Evolutionary conservation across 2,329 filamentous ascomycete species (phyloP), one percentile per base, ranked within the genome.

Genomic region (Chalaropsis ovoidea): DNA sequence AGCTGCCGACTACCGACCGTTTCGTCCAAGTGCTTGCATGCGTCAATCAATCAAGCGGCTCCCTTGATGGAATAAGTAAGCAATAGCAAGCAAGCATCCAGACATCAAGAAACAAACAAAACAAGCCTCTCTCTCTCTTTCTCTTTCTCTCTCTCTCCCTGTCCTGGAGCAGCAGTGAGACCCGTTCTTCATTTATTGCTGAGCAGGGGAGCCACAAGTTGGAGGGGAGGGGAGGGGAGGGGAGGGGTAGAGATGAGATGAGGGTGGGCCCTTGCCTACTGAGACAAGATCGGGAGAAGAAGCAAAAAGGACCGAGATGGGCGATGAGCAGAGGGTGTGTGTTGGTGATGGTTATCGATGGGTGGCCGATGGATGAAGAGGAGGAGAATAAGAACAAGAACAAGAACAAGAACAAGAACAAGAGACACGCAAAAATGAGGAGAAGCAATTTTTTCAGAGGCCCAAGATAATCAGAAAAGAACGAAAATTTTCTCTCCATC

Each of bases 181-280:
- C 35, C 5, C 5, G 35, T 39, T 39, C 35, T 10, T 11, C 19
- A 27, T 52, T 49, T 15, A 52, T 52, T 52, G 19, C 15, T 19
- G 10, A 11, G 19, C 19, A 52, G 15, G 47, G 47, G 47, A 39
- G 35, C 19, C 19, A 49, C 45, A 31, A 24, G 45, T 22, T 49
- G 45, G 19, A 49, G 47, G 45, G 45, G n/a, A n/a, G n/a, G n/a
- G n/a, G n/a, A n/a, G n/a, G n/a, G n/a, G n/a, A n/a, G n/a, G n/a
- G n/a, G n/a, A n/a, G 45, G 47, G 47, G 47, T 22, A 49, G 45
- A 49, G 47, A 52, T 52, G 47, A 52, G 47, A 52, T 52, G 47
- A 52, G 22, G 47, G 47, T 52, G 19, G 47, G 47, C 17, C 47
- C 47, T 15, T 52, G 13, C 47, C 13, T 24, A 52, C 10, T 52